These are phyloP conservation scores for Daldinia eschscholtzii DNA, from an alignment of 2,329 filamentous ascomycete species.

Conservation along the genomic window DNA sequence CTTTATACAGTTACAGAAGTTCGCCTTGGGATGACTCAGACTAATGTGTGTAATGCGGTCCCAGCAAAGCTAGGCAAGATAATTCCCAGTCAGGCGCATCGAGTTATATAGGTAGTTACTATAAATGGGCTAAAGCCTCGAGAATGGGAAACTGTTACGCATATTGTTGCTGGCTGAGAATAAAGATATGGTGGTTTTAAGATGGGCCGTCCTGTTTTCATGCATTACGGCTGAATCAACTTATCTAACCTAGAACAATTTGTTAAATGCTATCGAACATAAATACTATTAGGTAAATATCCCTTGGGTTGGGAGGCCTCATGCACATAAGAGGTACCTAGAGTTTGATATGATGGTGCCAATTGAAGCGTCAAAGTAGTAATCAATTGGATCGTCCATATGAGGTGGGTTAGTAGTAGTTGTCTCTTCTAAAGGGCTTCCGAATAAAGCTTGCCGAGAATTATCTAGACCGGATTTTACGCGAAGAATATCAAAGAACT, in stretches of 20 bases:
- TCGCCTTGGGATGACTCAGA: too few relatives aligned
- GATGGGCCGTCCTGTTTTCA: background rate
- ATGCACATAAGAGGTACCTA: background rate
- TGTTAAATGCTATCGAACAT: background rate
- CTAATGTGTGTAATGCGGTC: too few relatives aligned
- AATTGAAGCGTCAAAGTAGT: background rate
- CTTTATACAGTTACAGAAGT: too few relatives aligned
- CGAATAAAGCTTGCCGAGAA: background rate
- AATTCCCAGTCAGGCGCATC: too few relatives aligned
- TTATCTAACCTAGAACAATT: background rate
- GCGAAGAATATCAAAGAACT: background rate
- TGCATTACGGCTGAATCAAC: background rate
- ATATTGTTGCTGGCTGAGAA: background rate
- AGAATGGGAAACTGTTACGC: too few relatives aligned
- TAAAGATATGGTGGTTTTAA: background rate
- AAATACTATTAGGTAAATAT: too few relatives aligned
- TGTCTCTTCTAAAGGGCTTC: background rate
- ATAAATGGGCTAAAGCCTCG: too few relatives aligned
- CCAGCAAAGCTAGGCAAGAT: too few relatives aligned
- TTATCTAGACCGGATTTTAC: background rate
- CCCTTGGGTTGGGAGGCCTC: background rate
- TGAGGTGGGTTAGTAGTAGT: background rate
- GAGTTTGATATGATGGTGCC: background rate
- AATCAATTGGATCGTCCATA: background rate
- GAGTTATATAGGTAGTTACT: too few relatives aligned